phyloP scores from a whole-genome alignment of 1,139 yeast genomes.

The Blastobotrys capitulatus region DNA sequence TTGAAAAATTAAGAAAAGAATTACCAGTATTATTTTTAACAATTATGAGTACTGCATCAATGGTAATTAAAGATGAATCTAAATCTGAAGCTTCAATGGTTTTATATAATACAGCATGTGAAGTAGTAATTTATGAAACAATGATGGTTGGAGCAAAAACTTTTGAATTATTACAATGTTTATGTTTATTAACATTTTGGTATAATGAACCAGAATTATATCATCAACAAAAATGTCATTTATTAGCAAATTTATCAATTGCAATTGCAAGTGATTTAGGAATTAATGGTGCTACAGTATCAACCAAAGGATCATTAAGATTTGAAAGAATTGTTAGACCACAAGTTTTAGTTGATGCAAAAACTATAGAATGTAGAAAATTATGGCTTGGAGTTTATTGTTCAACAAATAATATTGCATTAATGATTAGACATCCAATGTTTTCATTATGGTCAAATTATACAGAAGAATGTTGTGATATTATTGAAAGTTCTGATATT shows the following conservation, averaged over 20 bases:
- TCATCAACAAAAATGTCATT: constrained; percentile 70
- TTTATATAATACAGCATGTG: constrained; percentile 56
- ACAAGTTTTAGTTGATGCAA: constrained; percentile 33
- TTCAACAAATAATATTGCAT: constrained; percentile 29
- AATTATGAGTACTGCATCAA: constrained; percentile 57
- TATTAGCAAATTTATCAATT: constrained; percentile 61
- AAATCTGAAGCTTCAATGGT: constrained; percentile 38
- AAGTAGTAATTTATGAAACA: constrained; percentile 55
- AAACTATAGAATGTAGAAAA: constrained; percentile 33
- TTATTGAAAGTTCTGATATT: constrained; percentile 38
- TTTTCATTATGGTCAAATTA: constrained; percentile 42
- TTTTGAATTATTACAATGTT: constrained; percentile 58
- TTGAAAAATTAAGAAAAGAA: constrained; percentile 44
- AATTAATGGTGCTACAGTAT: constrained; percentile 40
- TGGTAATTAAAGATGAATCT: constrained; percentile 35
- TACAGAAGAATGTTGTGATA: constrained; percentile 56
- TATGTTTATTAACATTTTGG: constrained; percentile 65
- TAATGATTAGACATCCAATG: constrained; percentile 29
- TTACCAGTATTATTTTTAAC: constrained; percentile 61
- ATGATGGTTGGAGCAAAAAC: constrained; percentile 69
- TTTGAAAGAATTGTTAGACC: constrained; percentile 35
- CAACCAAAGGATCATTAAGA: constrained; percentile 14
- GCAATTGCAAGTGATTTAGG: constrained; percentile 74
- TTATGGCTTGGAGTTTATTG: constrained; percentile 31
- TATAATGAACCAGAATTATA: constrained; percentile 80